Base-by-base conservation (phyloP, 257 asterid species). In the Rauvolfia tetraphylla region DNA sequence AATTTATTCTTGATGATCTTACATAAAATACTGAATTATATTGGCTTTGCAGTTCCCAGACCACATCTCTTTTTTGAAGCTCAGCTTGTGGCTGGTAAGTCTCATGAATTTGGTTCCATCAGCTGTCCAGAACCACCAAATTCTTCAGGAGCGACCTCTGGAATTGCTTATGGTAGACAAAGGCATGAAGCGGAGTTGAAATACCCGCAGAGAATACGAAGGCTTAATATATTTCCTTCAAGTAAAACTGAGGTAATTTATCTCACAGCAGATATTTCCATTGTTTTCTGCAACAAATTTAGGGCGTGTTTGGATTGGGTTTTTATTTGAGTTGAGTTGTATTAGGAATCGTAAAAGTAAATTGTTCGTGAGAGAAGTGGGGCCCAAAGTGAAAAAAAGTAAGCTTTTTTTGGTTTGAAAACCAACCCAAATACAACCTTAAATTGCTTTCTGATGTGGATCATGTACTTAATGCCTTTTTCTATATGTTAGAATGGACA, bases 11-110 rank as follows among this genome's bases (percentile, higher is more conserved):
- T 34, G 57, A 54, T 34, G 44, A 29, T 33, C 73, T 58, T 33
- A 27, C 75, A 15, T 17, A 15, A 34, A 22, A 68, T 20, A 79
- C 74, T 76, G 77, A 73, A 63, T 72, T 72, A 62, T 61, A n/a
- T 77, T 82, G 72, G 71, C 56, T 79, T 78, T 78, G 79, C 86
- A 95, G 99, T 95, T 85, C 98, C 97, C 71, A 93, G 97, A 75
- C 96, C 97, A 20, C 99, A 95, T 83, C 97, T 91, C 48, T 80
- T 95, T 48, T 95, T 95, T 84, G 99, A 95, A 86, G 92, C 98
- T 13, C 98, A 93, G 81, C 93, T 95, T 62, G 99, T 93, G 71
- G 94, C 86, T 54, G 99, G 98, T 71, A 95, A 89, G 83, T 86
- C 97, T 69, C 97, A 91, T 86, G 99, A 95, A 82, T 88, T 93